Conservation (phyloP, 1,139 yeast species). For the Saccharomyces pastorianus region DNA sequence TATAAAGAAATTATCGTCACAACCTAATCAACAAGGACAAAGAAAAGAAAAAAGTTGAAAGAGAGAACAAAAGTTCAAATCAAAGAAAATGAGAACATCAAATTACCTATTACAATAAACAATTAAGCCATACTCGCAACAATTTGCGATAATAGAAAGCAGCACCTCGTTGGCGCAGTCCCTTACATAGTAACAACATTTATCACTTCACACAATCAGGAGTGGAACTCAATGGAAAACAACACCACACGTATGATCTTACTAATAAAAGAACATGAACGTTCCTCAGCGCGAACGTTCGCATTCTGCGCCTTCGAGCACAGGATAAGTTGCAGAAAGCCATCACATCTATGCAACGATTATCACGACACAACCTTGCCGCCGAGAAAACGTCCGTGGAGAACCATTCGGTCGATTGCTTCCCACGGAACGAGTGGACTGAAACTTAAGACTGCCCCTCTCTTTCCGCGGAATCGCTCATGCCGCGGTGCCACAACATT, state of each 20-base stretch:
- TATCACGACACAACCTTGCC: background rate
- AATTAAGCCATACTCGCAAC: background rate
- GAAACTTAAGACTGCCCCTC: background rate
- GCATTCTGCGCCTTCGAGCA: background rate
- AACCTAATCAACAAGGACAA: background rate
- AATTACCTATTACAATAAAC: too few relatives aligned
- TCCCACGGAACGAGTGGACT: background rate
- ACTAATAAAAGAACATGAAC: background rate
- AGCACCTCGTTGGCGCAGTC: too few relatives aligned
- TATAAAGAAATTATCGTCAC: too few relatives aligned
- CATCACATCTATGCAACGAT: background rate
- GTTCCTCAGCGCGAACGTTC: background rate
- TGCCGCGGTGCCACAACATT: background rate
- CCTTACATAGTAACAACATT: too few relatives aligned
- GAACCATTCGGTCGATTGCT: background rate
- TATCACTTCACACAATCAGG: background rate
- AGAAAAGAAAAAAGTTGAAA: too few relatives aligned
- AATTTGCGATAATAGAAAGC: background rate
- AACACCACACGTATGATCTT: background rate
- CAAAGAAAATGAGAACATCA: background rate
- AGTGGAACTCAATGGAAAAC: background rate
- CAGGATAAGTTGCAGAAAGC: background rate
- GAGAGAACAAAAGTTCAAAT: too few relatives aligned
- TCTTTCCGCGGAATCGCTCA: background rate
- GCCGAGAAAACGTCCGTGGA: background rate